These are phyloP conservation scores for Physaria fendleri DNA, from an alignment of 345 rosid genomes.

Conservation along the genomic window DNA sequence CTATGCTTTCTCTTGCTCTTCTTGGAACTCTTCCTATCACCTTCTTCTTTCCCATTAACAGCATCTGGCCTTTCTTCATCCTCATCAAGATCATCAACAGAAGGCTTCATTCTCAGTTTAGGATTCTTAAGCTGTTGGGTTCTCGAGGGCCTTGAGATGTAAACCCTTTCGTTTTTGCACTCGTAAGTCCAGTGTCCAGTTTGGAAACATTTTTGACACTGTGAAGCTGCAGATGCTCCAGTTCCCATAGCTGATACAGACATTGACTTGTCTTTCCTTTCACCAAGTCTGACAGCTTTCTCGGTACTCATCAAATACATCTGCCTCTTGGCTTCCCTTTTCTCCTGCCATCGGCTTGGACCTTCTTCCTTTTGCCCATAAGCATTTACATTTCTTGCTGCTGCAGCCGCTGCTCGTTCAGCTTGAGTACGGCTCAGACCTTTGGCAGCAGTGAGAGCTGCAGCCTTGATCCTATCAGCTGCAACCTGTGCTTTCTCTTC, in stretches of 20 bases:
- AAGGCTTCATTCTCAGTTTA: constrained; percentile 56
- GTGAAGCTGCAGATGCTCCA: constrained; percentile 27
- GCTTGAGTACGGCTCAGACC: constrained; percentile 98
- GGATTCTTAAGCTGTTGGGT: constrained; percentile 96
- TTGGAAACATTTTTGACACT: constrained; percentile 92
- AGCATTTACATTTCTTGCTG: constrained; percentile 90
- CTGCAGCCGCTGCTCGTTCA: constrained; percentile 89
- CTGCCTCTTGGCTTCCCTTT: constrained; percentile 90
- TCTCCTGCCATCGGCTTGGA: constrained; percentile 99
- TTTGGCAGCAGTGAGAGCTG: constrained; percentile 76
- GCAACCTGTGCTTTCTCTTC: constrained; percentile 90
- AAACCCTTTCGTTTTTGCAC: constrained; percentile 92
- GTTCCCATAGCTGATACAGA: constrained; percentile 41
- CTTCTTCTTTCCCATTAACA: constrained; percentile 19
- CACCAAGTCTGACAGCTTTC: constrained; percentile 84
- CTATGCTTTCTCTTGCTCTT: constrained; percentile 85
- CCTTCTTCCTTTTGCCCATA: constrained; percentile 99
- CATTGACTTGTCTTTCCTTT: constrained; percentile 73
- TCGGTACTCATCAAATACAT: constrained; percentile 99
- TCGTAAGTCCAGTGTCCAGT: constrained; percentile 95
- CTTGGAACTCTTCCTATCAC: constrained; percentile 49
- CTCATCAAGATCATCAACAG: constrained; percentile 29
- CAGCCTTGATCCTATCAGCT: constrained; percentile 90
- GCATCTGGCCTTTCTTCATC: constrained; percentile 31
- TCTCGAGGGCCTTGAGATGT: constrained; percentile 82